Conservation (phyloP, 495 filamentous ascomycete genomes). For the Podospora pseudopauciseta region DNA sequence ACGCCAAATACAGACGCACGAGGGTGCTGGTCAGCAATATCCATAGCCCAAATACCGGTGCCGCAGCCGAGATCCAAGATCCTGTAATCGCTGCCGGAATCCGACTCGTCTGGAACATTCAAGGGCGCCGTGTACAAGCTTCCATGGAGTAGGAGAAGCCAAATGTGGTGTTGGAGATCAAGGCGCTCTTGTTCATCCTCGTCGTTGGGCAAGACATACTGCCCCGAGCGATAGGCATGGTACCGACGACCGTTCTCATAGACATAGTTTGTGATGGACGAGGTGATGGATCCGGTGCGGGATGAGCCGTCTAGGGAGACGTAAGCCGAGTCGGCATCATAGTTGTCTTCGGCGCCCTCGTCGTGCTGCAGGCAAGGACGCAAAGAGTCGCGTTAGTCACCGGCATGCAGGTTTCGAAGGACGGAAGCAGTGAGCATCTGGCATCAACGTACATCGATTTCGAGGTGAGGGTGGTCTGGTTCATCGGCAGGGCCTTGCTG, state of each 20-base stretch:
- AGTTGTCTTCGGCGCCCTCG: slow-evolving; percentile 10
- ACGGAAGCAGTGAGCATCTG: too few species aligned
- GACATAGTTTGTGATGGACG: slow-evolving; percentile 30
- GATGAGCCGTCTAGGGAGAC: slow-evolving; percentile 16
- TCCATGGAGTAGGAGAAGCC: slow-evolving; percentile 17
- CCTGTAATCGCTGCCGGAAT: slow-evolving; percentile 22
- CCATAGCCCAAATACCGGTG: slow-evolving; percentile 62
- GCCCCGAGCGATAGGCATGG: slow-evolving; percentile 28
- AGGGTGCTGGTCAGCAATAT: slow-evolving; percentile 39
- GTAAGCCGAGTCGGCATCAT: slow-evolving; percentile 27
- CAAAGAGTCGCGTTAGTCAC: neutral
- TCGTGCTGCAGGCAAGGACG: slow-evolving; percentile 6
- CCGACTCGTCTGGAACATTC: slow-evolving; percentile 38
- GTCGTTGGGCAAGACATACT: slow-evolving; percentile 32
- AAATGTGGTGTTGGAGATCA: slow-evolving; percentile 28
- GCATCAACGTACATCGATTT: neutral
- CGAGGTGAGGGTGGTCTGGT: neutral
- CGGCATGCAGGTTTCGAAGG: neutral
- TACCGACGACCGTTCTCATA: slow-evolving; percentile 35
- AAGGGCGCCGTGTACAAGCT: slow-evolving; percentile 48
- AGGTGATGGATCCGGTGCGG: slow-evolving; percentile 25
- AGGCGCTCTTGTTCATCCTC: slow-evolving; percentile 28
- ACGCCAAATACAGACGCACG: slow-evolving; percentile 36
- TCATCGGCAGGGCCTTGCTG: neutral
- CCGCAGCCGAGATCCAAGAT: slow-evolving; percentile 60